Conservation (phyloP, 2,329 filamentous ascomycete genomes). For the Zasmidium angulare region DNA sequence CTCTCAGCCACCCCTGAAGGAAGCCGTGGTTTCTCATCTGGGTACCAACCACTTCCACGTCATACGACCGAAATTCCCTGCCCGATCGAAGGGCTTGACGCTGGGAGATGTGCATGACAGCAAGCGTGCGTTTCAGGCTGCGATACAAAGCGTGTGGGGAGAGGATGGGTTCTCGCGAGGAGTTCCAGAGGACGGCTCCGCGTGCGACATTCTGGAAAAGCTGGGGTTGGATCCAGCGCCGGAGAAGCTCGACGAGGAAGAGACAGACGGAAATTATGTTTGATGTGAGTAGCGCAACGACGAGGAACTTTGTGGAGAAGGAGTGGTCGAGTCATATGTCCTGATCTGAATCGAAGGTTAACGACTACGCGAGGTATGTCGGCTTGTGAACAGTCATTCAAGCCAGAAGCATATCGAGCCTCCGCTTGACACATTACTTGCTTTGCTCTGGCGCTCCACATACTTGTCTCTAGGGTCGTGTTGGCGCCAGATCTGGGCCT, state of each 20-base stretch:
- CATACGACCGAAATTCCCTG: neutral
- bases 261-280: too few species aligned
- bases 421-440: too few species aligned
- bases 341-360: too few species aligned
- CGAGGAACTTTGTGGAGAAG: too few species aligned
- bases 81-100: neutral
- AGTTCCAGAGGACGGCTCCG: neutral
- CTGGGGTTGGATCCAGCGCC: neutral
- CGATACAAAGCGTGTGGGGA: neutral
- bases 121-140: neutral
- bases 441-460: too few species aligned
- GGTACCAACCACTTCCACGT: neutral
- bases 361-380: too few species aligned
- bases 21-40: neutral
- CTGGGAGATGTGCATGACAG: neutral
- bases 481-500: too few species aligned
- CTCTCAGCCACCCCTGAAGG: neutral
- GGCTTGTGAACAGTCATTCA: too few species aligned
- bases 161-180: constrained; percentile 1
- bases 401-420: too few species aligned
- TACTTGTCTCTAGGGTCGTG: too few species aligned
- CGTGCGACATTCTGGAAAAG: neutral
- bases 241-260: neutral
- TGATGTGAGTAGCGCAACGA: too few species aligned
- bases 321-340: too few species aligned